Base-by-base conservation (phyloP, 257 asterid genomes). In the Echium plantagineum region DNA sequence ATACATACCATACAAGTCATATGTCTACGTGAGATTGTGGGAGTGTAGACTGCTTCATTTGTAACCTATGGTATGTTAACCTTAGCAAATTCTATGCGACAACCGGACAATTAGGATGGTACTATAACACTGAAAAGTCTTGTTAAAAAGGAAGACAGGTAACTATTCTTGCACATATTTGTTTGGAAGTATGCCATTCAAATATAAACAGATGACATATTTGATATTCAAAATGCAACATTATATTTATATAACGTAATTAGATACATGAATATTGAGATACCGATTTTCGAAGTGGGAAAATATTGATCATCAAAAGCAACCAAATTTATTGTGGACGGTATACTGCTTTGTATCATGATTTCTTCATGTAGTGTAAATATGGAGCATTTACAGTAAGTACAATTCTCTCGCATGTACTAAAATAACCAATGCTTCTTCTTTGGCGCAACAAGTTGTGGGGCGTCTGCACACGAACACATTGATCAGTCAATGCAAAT, bases 351-450 rank as follows among this genome's bases (percentile, higher is more conserved):
- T 7, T 42, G 49, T 10, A 42, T 10, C 16, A 42, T 10, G 2
- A 42, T 42, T 35, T 35, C 49, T 42, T 42, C 17, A n/a, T 42
- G 16, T 42, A 42, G 49, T 42, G 49, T 42, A 42, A 42, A 42
- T 42, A 13, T 7, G 49, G 17, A 42, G 49, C 49, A 42, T 42
- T 42, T 42, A 2, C 49, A 42, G 0, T 9, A 42, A 2, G 17
- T 42, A 42, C 13, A 17, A 12, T 42, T n/a, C 49, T 42, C 49
- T 42, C 49, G 49, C 24, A n/a, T 19, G 15, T 56, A 49, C 69
- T 63, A 83, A 66, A 78, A 78, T 53, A 83, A 65, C 87, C 87
- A 80, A 58, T 83, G 86, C 64, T 78, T 83, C 72, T 61, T 78
- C 72, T 67, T 78, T 5, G 74, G 80, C 57, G 60, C 72, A 24